These are phyloP conservation scores for Pseudodiploospora longispora DNA, from an alignment of 2,329 filamentous ascomycete species.

Conservation along the genomic window DNA sequence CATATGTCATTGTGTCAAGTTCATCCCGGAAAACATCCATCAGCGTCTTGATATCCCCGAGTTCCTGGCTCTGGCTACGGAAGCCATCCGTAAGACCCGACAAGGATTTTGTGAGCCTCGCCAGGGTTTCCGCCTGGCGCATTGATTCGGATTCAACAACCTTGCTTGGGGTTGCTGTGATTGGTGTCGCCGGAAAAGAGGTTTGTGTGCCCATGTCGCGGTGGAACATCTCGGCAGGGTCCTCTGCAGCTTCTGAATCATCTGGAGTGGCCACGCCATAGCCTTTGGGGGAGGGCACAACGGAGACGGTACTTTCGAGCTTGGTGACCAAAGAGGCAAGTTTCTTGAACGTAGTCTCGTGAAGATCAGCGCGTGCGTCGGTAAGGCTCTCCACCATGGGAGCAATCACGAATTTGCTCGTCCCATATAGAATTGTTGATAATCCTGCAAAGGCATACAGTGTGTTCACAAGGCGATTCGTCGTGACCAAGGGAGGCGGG, in stretches of 20 bases:
- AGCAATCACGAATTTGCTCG: slow-evolving; percentile 59
- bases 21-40: slow-evolving; percentile 57
- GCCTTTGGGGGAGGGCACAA: slow-evolving; percentile 38
- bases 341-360: slow-evolving; percentile 37
- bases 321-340: slow-evolving; percentile 39
- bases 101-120: slow-evolving; percentile 33
- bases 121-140: slow-evolving; percentile 34
- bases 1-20: slow-evolving; percentile 52
- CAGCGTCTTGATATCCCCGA: slow-evolving; percentile 43
- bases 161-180: slow-evolving; percentile 6
- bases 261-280: slow-evolving; percentile 13
- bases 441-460: slow-evolving; percentile 50
- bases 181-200: slow-evolving; percentile 27
- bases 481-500: slow-evolving; percentile 55
- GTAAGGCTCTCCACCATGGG: slow-evolving; percentile 50
- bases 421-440: slow-evolving; percentile 60
- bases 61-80: slow-evolving; percentile 36
- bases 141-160: slow-evolving; percentile 21
- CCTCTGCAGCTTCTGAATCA: slow-evolving; percentile 42
- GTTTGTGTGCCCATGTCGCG: slow-evolving; percentile 76
- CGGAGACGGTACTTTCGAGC: slow-evolving; percentile 52
- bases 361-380: slow-evolving; percentile 45
- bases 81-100: slow-evolving; percentile 36
- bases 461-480: slow-evolving; percentile 48
- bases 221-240: slow-evolving; percentile 73